Conservation (phyloP, 495 filamentous ascomycete genomes). For the Daldinia caldariorum region DNA sequence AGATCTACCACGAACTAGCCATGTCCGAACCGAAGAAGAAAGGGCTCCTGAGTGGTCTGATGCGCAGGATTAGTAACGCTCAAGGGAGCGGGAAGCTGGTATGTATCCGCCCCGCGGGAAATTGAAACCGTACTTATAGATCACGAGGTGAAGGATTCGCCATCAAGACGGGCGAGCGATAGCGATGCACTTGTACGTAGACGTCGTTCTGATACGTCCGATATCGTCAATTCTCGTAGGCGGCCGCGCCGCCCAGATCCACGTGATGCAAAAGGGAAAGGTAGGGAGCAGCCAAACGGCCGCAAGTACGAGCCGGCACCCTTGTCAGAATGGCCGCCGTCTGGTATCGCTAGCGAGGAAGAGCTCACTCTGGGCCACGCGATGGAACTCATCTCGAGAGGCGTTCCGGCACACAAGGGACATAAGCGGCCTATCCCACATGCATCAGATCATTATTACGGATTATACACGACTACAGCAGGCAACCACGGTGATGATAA, state of each 20-base stretch:
- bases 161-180: conserved; percentile 45
- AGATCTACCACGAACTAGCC: conserved; percentile 25
- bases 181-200: conserved; percentile 44
- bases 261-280: conserved; percentile 55
- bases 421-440: conserved; percentile 58
- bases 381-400: conserved; percentile 58
- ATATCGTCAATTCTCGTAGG: conserved; percentile 46
- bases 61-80: conserved; percentile 51
- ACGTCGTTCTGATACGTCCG: conserved; percentile 23
- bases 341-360: conserved; percentile 54
- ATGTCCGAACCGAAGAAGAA: conserved; percentile 53
- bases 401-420: conserved; percentile 59
- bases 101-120: conserved; percentile 23
- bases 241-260: conserved; percentile 54
- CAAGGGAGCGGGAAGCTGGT: conserved; percentile 48
- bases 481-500: conserved; percentile 58
- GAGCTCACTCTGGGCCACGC: conserved; percentile 57
- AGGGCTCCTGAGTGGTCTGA: conserved; percentile 50
- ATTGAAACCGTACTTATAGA: conserved; percentile 21
- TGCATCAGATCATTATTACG: conserved; percentile 60
- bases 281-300: conserved; percentile 49
- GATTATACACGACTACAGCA: conserved; percentile 58
- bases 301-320: conserved; percentile 50
- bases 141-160: conserved; percentile 45
- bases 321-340: conserved; percentile 59